Evolutionary conservation across 495 filamentous ascomycete species (phyloP).

Genomic region (Talaromyces proteolyticus): DNA sequence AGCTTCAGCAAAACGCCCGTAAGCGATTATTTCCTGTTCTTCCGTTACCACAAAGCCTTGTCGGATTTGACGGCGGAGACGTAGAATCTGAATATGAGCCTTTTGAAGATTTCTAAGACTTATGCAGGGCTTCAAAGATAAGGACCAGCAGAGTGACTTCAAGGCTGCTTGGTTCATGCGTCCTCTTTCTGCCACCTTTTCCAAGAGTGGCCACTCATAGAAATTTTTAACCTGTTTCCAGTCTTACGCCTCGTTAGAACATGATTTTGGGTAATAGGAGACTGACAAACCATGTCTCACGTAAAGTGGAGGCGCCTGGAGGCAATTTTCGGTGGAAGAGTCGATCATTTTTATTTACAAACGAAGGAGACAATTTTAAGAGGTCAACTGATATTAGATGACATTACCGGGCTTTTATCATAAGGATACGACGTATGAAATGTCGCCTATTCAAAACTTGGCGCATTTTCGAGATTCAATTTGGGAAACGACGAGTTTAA

Average conservation of each 20-base stretch:
- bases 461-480: too few relatives aligned
- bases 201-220: neutral
- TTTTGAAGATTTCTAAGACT: too few relatives aligned
- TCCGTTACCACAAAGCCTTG: too few relatives aligned
- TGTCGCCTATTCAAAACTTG: too few relatives aligned
- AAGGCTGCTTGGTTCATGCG: too few relatives aligned
- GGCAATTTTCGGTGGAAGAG: neutral
- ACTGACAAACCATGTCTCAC: slow-evolving; percentile 1
- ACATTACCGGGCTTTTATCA: neutral
- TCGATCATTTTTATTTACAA: slow-evolving; percentile 1
- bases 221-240: neutral
- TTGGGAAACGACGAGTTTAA: too few relatives aligned
- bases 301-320: neutral
- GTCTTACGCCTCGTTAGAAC: neutral
- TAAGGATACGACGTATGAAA: neutral
- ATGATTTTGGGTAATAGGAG: neutral
- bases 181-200: neutral
- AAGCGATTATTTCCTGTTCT: too few relatives aligned
- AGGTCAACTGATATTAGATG: neutral
- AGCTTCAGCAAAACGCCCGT: too few relatives aligned
- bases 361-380: neutral
- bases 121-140: too few relatives aligned
- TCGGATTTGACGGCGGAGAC: too few relatives aligned
- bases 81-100: too few relatives aligned
- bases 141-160: too few relatives aligned